These are phyloP conservation scores for Juglanconis oblonga DNA, from an alignment of 2,329 filamentous ascomycete species.

Conservation along the genomic window DNA sequence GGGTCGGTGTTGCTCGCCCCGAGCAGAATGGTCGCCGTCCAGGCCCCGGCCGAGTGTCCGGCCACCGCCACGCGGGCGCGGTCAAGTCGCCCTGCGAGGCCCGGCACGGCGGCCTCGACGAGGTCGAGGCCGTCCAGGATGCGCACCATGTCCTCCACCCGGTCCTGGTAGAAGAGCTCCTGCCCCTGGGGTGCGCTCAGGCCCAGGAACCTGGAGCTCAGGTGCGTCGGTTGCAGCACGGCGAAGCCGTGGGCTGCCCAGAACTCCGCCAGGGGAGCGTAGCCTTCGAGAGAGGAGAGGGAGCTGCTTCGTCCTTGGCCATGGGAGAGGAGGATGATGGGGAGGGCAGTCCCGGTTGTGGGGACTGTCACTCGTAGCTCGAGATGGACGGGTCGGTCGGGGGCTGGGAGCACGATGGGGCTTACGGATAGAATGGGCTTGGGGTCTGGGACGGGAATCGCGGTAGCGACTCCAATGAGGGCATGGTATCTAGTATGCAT, in stretches of 20 bases:
- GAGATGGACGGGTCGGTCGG: slow-evolving; percentile 27
- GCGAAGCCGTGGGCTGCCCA: slow-evolving; percentile 40
- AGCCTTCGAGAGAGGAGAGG: slow-evolving; percentile 40
- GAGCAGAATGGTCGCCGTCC: slow-evolving; percentile 32
- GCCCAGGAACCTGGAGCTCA: slow-evolving; percentile 32
- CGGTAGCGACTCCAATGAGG: slow-evolving; percentile 25
- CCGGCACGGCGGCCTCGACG: slow-evolving; percentile 32
- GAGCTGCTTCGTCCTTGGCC: slow-evolving; percentile 36
- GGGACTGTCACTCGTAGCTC: slow-evolving; percentile 36
- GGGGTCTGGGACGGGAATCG: slow-evolving; percentile 30
- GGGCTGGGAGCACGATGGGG: slow-evolving; percentile 27
- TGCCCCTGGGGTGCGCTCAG: slow-evolving; percentile 20
- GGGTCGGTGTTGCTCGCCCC: slow-evolving; percentile 34
- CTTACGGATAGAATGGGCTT: slow-evolving; percentile 30
- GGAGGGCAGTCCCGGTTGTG: slow-evolving; percentile 28
- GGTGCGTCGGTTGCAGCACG: slow-evolving; percentile 41
- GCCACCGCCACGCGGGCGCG: slow-evolving; percentile 30
- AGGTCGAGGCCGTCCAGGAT: slow-evolving; percentile 36
- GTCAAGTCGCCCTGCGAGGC: slow-evolving; percentile 34
- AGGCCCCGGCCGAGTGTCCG: slow-evolving; percentile 37
- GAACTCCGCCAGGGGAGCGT: slow-evolving; percentile 38
- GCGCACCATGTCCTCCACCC: slow-evolving; percentile 32
- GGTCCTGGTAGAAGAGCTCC: slow-evolving; percentile 30
- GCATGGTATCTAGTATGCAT: slow-evolving; percentile 7
- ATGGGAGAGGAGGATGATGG: slow-evolving; percentile 39